phyloP scores from a whole-genome alignment of 2,329 filamentous ascomycete genomes.

The Leptographium galeiforme region DNA sequence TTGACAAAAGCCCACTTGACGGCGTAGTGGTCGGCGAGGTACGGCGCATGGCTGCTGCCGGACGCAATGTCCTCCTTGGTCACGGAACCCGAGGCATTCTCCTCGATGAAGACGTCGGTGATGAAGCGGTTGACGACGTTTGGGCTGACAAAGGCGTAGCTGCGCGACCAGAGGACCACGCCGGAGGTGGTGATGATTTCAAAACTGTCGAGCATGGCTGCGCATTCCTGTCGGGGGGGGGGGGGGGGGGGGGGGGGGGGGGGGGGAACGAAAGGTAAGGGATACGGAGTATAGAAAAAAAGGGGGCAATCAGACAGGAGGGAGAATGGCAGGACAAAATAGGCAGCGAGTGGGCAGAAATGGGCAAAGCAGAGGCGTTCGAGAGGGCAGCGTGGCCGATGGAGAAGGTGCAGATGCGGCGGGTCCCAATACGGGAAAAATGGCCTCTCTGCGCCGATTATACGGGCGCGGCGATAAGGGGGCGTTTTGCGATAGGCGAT shows the following conservation, averaged over 20 bases:
- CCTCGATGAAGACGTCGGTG: slow-evolving; percentile 93
- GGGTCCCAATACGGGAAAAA: no score
- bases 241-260: background rate
- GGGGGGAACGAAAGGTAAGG: background rate
- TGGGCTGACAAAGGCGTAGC: slow-evolving; percentile 65
- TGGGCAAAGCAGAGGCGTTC: no score
- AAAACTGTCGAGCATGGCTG: slow-evolving; percentile 81
- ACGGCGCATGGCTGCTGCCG: slow-evolving; percentile 47
- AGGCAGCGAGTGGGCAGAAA: no score
- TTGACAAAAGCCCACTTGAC: slow-evolving; percentile 88
- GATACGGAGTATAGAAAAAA: background rate
- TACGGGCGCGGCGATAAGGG: background rate
- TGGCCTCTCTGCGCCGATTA: background rate
- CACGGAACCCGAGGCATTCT: slow-evolving; percentile 53
- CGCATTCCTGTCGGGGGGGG: background rate
- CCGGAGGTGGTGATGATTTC: slow-evolving; percentile 93
- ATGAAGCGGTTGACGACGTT: slow-evolving; percentile 90
- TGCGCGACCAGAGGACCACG: slow-evolving; percentile 91
- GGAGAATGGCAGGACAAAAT: no score
- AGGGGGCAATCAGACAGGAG: background rate
- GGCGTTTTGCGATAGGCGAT: background rate
- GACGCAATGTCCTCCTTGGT: slow-evolving; percentile 46
- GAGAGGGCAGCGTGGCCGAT: no score
- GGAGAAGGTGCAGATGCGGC: no score
- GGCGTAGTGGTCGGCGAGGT: slow-evolving; percentile 86